A percentile compares a stretch with the other conserved stretches of the same genome.
These are phyloP conservation scores for Globisporangium cystogenes DNA, from an alignment of 352 stramenopile genomes.

Conservation along the genomic window DNA sequence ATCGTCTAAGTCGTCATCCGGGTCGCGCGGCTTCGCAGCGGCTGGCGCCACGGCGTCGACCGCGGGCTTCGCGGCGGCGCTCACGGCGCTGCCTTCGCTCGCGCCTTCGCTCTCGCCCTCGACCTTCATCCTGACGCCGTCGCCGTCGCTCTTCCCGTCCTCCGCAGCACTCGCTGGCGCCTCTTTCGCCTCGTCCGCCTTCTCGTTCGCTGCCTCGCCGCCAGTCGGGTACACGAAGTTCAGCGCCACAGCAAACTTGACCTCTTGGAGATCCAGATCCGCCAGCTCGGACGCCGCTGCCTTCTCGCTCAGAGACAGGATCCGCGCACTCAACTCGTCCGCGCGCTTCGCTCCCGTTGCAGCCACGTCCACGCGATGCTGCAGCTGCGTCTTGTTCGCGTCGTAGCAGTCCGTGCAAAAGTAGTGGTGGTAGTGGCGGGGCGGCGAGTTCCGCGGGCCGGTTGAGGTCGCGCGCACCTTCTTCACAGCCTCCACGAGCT, in stretches of 20 bases:
- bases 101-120: not conserved
- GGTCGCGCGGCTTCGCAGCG: not conserved
- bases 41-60: constrained; percentile 3
- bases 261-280: constrained; percentile 74
- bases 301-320: constrained; percentile 60
- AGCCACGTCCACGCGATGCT: constrained; percentile 71
- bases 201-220: constrained; percentile 14
- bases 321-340: constrained; percentile 52
- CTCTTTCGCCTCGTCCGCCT: constrained; percentile 13
- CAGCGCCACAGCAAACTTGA: constrained; percentile 65
- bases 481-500: constrained; percentile 77
- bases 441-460: constrained; percentile 56
- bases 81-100: not conserved
- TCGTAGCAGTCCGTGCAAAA: constrained; percentile 72
- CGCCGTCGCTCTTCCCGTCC: constrained; percentile 10
- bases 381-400: constrained; percentile 65
- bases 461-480: constrained; percentile 60
- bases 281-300: constrained; percentile 48
- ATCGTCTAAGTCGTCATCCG: constrained; percentile 67
- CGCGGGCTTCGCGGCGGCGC: not conserved
- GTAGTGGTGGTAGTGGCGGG: constrained; percentile 81
- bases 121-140: constrained; percentile 14
- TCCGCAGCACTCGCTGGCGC: not conserved
- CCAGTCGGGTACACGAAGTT: constrained; percentile 48
- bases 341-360: constrained; percentile 58